These are phyloP conservation scores for Raffaelea albimanens DNA, from an alignment of 2,329 filamentous ascomycete genomes.

Conservation along the genomic window DNA sequence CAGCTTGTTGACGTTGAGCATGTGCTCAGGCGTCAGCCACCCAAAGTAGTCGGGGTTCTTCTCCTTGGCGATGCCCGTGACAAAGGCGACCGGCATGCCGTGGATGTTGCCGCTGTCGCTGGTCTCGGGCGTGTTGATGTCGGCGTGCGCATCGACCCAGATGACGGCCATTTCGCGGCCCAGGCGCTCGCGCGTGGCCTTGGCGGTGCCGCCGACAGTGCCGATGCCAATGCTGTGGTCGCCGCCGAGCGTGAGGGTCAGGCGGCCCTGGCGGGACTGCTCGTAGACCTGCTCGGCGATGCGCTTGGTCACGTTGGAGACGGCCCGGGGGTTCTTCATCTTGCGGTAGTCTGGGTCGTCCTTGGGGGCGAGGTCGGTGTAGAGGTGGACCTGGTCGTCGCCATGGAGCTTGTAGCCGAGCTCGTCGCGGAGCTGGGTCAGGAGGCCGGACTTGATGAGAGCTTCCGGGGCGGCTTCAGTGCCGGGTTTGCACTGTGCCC, in stretches of 20 bases:
- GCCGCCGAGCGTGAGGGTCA: slow-evolving; percentile 87
- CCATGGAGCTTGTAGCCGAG: slow-evolving; percentile 83
- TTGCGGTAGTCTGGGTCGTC: slow-evolving; percentile 70
- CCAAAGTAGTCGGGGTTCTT: slow-evolving; percentile 74
- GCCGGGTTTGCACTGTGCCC: slow-evolving; percentile 67
- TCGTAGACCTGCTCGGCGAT: slow-evolving; percentile 80
- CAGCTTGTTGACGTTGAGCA: slow-evolving; percentile 66
- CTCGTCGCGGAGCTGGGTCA: slow-evolving; percentile 73
- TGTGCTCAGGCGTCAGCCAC: slow-evolving; percentile 71
- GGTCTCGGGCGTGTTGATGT: slow-evolving; percentile 93
- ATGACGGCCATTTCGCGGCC: slow-evolving; percentile 83
- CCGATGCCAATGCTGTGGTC: slow-evolving; percentile 97
- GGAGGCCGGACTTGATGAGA: slow-evolving; percentile 79
- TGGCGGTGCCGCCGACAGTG: slow-evolving; percentile 78
- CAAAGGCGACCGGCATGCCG: slow-evolving; percentile 92
- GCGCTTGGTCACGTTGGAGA: slow-evolving; percentile 73
- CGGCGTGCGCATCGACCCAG: slow-evolving; percentile 96
- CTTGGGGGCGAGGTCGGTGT: slow-evolving; percentile 62
- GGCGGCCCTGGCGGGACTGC: slow-evolving; percentile 72
- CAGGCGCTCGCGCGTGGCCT: slow-evolving; percentile 75
- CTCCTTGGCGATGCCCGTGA: slow-evolving; percentile 75
- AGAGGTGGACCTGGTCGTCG: slow-evolving; percentile 73
- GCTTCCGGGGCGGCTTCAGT: slow-evolving; percentile 86
- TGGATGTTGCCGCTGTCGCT: slow-evolving; percentile 90
- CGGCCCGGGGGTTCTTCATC: slow-evolving; percentile 90